Evolutionary conservation across 2,329 filamentous ascomycete genomes (phyloP), one percentile per base, ranked within the genome.

Genomic region (Colletotrichum karsti): DNA sequence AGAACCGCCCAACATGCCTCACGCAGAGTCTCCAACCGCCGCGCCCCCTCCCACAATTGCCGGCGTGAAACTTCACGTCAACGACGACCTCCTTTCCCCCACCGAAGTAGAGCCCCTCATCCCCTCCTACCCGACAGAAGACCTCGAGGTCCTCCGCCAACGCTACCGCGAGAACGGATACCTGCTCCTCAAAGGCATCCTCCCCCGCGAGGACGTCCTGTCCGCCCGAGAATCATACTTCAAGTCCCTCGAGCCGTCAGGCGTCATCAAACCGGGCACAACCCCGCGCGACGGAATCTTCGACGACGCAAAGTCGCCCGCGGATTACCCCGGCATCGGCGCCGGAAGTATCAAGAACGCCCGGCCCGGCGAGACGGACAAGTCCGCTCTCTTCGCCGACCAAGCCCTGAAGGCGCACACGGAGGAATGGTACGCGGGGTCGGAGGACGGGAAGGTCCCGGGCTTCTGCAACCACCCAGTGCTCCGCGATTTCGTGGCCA

Each of bases 381-480:
- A 59, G 22, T 70, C 75, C 0, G 67, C 70, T 0, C 9, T 71
- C 4, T 78, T 80, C 67, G 71, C 75, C 1, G 74, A 77, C 4
- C 78, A 79, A 63, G 87, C 87, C 0, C 75, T 90, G 13, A 77
- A 85, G 64, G 87, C 87, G 0, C 88, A 90, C 67, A 79, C 79
- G 1, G 78, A 84, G 64, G 75, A 81, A 7, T 88, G 84, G 84
- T 87, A 90, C 72, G 54, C 41, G 59, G 69, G 5, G n/a, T 37
- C 51, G 1, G 67, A 65, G 7, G 82, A 80, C 1, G 59, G 54
- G n/a, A n/a, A 15, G 1, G 37, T 42, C 1, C 42, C 12, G 35
- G 67, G 56, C 15, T 85, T 90, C 68, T 87, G 85, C 73, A 84
- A 84, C 18, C 85, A 90, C 71, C 83, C 85, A 0, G 78, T 72